phyloP scores from a whole-genome alignment of 2,329 filamentous ascomycete species.

The Aspergillus piperis region DNA sequence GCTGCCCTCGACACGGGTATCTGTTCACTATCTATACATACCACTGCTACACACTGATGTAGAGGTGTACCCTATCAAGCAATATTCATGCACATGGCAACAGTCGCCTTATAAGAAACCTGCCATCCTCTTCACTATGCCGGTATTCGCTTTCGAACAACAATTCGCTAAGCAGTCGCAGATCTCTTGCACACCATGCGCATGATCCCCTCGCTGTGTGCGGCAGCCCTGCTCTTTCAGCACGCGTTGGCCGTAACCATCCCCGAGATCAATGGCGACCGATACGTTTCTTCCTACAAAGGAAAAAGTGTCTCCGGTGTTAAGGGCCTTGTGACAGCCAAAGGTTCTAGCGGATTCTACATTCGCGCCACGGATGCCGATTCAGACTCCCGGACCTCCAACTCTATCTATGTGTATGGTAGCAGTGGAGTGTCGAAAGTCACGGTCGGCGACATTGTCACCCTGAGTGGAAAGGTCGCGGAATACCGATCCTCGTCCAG shows the following conservation, averaged over 20 bases:
- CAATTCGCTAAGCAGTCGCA: too few species aligned
- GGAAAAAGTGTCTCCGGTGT: conserved; percentile 60
- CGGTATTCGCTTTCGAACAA: too few species aligned
- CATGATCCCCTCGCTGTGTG: not conserved
- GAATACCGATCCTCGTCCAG: conserved; percentile 60
- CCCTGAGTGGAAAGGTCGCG: conserved; percentile 59
- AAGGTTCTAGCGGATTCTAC: conserved; percentile 63
- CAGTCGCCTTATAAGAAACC: too few species aligned
- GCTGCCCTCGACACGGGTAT: not conserved
- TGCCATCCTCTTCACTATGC: too few species aligned
- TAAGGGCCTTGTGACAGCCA: conserved; percentile 66
- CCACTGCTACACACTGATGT: too few species aligned
- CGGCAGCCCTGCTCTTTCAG: conserved; percentile 9
- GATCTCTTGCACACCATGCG: conserved; percentile 6
- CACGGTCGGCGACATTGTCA: conserved; percentile 64
- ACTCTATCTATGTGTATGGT: conserved; percentile 67
- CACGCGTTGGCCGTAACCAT: conserved; percentile 50
- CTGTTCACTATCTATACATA: too few species aligned
- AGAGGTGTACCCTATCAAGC: too few species aligned
- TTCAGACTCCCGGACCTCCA: conserved; percentile 59
- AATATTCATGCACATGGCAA: too few species aligned
- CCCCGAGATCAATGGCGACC: conserved; percentile 66
- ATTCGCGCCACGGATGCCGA: conserved; percentile 63
- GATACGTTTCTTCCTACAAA: conserved; percentile 62
- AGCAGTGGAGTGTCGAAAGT: conserved; percentile 53